These are phyloP conservation scores for Cinnamomum micranthum DNA, from an alignment of 164 flowering plant genomes.

Conservation along the genomic window DNA sequence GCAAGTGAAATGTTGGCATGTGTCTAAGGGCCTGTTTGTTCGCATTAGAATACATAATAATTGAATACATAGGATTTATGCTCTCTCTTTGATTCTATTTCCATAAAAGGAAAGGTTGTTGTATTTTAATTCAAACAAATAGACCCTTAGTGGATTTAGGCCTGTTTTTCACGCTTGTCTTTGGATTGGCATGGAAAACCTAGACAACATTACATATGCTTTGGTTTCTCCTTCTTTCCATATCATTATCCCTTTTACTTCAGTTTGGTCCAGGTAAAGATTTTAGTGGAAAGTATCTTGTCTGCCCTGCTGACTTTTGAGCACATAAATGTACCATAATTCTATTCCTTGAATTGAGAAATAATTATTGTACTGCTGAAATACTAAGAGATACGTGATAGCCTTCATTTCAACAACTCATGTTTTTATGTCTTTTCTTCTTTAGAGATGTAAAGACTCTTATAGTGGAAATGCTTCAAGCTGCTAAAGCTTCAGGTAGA, in stretches of 20 bases:
- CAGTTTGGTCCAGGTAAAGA: neutral
- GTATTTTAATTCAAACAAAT: too few relatives aligned
- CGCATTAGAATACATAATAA: too few relatives aligned
- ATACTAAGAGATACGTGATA: neutral
- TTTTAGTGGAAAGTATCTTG: neutral
- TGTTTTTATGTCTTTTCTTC: neutral
- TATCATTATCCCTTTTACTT: too few relatives aligned
- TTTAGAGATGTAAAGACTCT: constrained; percentile 87
- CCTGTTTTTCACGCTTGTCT: too few relatives aligned
- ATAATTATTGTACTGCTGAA: neutral
- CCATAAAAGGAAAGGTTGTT: too few relatives aligned
- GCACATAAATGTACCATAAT: neutral
- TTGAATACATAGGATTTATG: too few relatives aligned
- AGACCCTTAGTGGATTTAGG: too few relatives aligned
- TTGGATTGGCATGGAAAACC: too few relatives aligned
- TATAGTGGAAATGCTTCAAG: constrained; percentile 81
- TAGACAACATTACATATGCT: neutral
- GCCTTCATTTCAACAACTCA: neutral
- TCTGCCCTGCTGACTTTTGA: neutral
- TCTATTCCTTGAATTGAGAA: neutral
- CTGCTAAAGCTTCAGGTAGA: constrained; percentile 33
- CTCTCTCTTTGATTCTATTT: too few relatives aligned
- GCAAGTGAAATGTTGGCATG: too few relatives aligned
- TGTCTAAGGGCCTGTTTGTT: too few relatives aligned
- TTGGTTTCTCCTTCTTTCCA: neutral